Conservation (phyloP, 441 rosid species). For the Brassica balearica region DNA sequence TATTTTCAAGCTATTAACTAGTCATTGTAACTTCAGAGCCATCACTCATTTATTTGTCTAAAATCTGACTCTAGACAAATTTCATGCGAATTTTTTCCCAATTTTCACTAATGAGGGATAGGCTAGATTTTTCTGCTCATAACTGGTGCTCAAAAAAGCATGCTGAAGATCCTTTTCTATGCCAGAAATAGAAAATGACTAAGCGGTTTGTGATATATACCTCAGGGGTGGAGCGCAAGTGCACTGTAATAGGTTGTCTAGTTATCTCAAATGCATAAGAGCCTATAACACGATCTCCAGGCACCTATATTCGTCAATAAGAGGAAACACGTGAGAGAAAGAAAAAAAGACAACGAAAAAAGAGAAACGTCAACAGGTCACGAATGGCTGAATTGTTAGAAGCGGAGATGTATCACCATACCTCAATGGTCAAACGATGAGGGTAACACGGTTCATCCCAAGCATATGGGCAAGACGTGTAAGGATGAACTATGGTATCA, state of each 20-base stretch:
- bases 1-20: slow-evolving; percentile 17
- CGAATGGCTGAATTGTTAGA: slow-evolving; percentile 8
- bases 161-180: neutral
- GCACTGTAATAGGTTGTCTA: slow-evolving; percentile 67
- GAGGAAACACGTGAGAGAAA: slow-evolving; percentile 19
- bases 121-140: slow-evolving; percentile 18
- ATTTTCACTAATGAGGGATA: slow-evolving; percentile 6
- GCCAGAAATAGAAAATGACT: neutral
- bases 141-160: slow-evolving; percentile 15
- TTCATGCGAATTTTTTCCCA: neutral
- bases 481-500: slow-evolving; percentile 82
- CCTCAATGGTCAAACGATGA: slow-evolving; percentile 92
- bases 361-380: slow-evolving; percentile 13
- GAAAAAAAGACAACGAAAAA: slow-evolving; percentile 25
- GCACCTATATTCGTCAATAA: slow-evolving; percentile 62
- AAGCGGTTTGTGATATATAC: slow-evolving; percentile 46
- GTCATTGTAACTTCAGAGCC: slow-evolving; percentile 22
- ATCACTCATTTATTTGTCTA: slow-evolving; percentile 12
- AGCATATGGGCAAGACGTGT: slow-evolving; percentile 88
- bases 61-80: slow-evolving; percentile 4
- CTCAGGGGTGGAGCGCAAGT: slow-evolving; percentile 81
- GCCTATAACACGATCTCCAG: slow-evolving; percentile 89
- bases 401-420: slow-evolving; percentile 41
- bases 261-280: slow-evolving; percentile 84
- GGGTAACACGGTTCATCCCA: slow-evolving; percentile 99